Base-by-base conservation (phyloP, 2,329 filamentous ascomycete species). In the Drechslerella coelobrocha region DNA sequence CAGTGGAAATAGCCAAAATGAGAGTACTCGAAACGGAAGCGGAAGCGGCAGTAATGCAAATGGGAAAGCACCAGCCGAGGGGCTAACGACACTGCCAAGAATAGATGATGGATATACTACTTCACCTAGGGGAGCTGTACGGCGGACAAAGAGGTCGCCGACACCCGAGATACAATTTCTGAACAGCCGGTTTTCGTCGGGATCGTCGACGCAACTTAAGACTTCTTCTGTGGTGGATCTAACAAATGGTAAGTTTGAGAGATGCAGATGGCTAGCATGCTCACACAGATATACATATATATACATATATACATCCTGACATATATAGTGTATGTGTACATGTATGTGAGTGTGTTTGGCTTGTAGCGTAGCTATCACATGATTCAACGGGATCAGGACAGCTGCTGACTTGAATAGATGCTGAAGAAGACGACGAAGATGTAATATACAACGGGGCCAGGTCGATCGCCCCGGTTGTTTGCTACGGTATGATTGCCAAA, bases 91-190 rank as follows among this genome's bases (percentile, higher is more conserved):
- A 10, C 21, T 62, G 43, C 45, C 57, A 12, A 69, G 53, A 19
- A 47, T 69, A 48, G 65, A 69, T 9, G 65, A 69, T 27, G 52
- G 60, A 19, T 57, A 52, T 37, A 37, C 59, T 43, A 31, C 45
- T 7, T 27, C 56, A 2, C 54, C 14, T 39, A 57, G 54, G 31
- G 48, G 50, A 26, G 27, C n/a, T 26, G 9, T 34, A 37, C 48
- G 52, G 37, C 53, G 54, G 50, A 29, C 37, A 47, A 69, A 62
- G 53, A 50, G 65, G 29, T 69, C 65, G 29, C 34, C 57, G 17
- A 69, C 65, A 24, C 65, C 65, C 41, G 65, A 69, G 57, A 69
- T 69, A 52, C 65, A 69, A 34, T 62, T 69, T 50, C 48, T 69
- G 45, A 69, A 69, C 24, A 69, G 65, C 26, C 27, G 57, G 21